These are phyloP conservation scores for Anthostomella pinea DNA, from an alignment of 2,329 filamentous ascomycete genomes.

Conservation along the genomic window DNA sequence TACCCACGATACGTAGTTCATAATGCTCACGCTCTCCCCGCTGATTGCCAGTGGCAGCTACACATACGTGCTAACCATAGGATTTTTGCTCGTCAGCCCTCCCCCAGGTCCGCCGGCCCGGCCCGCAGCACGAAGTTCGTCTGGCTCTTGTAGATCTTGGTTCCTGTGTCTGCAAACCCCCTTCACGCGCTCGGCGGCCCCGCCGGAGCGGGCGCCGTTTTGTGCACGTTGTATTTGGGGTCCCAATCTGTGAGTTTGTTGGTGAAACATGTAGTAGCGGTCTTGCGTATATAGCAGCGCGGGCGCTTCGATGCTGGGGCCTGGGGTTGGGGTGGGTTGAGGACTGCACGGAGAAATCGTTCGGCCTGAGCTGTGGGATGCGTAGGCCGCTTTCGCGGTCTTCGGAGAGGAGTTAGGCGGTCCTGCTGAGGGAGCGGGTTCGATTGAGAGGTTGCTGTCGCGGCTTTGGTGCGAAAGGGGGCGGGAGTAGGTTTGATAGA, in stretches of 20 bases:
- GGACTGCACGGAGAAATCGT: slow-evolving; percentile 52
- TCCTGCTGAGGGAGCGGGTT: slow-evolving; percentile 18
- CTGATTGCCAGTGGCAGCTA: slow-evolving; percentile 58
- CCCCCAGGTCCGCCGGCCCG: slow-evolving; percentile 52
- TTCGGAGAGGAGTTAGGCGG: slow-evolving; percentile 13
- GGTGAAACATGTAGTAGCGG: slow-evolving; percentile 63
- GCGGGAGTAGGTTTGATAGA: slow-evolving; percentile 34
- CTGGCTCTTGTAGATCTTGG: slow-evolving; percentile 56
- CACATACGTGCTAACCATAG: slow-evolving; percentile 58
- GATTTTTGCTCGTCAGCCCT: slow-evolving; percentile 59
- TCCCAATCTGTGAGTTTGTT: slow-evolving; percentile 56
- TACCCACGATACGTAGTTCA: slow-evolving; percentile 55
- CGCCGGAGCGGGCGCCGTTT: slow-evolving; percentile 51
- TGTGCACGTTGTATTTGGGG: slow-evolving; percentile 62
- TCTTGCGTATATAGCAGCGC: slow-evolving; percentile 58
- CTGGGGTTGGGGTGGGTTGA: slow-evolving; percentile 47
- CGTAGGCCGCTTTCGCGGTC: slow-evolving; percentile 54
- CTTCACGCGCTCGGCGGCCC: slow-evolving; percentile 61
- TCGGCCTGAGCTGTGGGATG: slow-evolving; percentile 52
- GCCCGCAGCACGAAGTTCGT: slow-evolving; percentile 55
- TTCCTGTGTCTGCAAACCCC: slow-evolving; percentile 54
- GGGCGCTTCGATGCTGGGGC: slow-evolving; percentile 57
- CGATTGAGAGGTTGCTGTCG: slow-evolving; percentile 53
- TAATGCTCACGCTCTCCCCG: slow-evolving; percentile 47
- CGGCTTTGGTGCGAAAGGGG: slow-evolving; percentile 49